These are phyloP conservation scores for Psilocybe mexicana DNA, from an alignment of 1,284 basidiomycete species.

Conservation along the genomic window DNA sequence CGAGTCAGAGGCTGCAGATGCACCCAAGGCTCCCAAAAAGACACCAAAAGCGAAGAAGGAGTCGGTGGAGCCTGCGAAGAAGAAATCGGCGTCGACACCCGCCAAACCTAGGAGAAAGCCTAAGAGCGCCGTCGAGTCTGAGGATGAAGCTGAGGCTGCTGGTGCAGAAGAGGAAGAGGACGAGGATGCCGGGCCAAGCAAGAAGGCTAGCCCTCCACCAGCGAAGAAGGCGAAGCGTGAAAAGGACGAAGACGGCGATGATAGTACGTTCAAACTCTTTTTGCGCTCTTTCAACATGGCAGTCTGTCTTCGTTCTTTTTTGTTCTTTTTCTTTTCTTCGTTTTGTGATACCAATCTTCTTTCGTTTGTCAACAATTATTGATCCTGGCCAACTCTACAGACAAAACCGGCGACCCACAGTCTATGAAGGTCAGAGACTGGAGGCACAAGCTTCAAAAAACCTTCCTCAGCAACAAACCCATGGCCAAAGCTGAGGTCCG, in stretches of 20 bases:
- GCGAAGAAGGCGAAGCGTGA: slow-evolving; percentile 64
- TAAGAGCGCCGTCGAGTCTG: slow-evolving; percentile 70
- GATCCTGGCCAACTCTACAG: slow-evolving; percentile 27
- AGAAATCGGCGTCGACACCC: slow-evolving; percentile 13
- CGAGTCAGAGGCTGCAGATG: slow-evolving; percentile 30
- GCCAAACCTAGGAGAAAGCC: slow-evolving; percentile 35
- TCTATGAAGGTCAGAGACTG: slow-evolving; percentile 80
- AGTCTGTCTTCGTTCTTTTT: background rate
- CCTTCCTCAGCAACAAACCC: slow-evolving; percentile 70
- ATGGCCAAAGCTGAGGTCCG: slow-evolving; percentile 56
- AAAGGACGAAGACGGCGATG: slow-evolving; percentile 61
- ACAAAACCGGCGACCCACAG: slow-evolving; percentile 65
- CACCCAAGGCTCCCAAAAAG: slow-evolving; percentile 13
- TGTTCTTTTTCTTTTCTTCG: background rate
- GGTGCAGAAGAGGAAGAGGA: slow-evolving; percentile 39
- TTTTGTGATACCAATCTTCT: background rate
- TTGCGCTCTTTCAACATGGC: slow-evolving; percentile 8
- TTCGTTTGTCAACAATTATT: background rate
- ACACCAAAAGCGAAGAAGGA: slow-evolving; percentile 24
- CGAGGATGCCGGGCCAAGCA: slow-evolving; percentile 50
- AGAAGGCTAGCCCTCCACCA: slow-evolving; percentile 60
- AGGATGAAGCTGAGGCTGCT: slow-evolving; percentile 62
- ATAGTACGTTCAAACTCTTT: slow-evolving; percentile 39
- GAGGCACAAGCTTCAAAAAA: slow-evolving; percentile 90
- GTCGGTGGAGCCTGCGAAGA: slow-evolving; percentile 17